A percentile compares a stretch with the other conserved stretches of the same genome.
These are phyloP conservation scores for Suhomyces kunorum DNA, from an alignment of 1,139 yeast genomes.

Conservation along the genomic window DNA sequence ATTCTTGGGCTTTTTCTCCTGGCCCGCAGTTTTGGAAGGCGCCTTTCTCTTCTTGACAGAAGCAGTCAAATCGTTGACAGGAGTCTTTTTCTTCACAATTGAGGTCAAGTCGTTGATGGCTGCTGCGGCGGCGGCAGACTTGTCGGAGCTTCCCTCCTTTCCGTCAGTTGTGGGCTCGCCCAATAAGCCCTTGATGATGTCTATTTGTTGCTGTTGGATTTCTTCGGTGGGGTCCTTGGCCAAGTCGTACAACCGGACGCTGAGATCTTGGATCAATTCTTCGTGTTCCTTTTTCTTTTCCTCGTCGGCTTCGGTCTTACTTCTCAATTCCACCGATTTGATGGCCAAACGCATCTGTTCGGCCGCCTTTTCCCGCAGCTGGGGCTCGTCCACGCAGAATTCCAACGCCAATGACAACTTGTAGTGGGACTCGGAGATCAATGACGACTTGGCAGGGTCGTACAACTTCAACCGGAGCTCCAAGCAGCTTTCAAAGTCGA, in stretches of 20 bases:
- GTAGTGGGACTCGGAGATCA: conserved; percentile 78
- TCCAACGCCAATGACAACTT: conserved; percentile 81
- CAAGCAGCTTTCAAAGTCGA: conserved; percentile 62
- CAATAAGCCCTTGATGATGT: conserved; percentile 61
- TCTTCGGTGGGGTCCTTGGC: conserved; percentile 53
- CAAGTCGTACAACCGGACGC: conserved; percentile 52
- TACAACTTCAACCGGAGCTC: conserved; percentile 57
- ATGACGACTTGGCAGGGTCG: conserved; percentile 49
- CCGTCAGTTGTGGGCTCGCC: conserved; percentile 46
- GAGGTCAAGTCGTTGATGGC: conserved; percentile 39
- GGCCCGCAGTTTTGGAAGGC: conserved; percentile 4
- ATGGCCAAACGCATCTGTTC: conserved; percentile 62
- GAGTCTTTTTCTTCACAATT: conserved; percentile 34
- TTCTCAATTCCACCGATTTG: conserved; percentile 54
- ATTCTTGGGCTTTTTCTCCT: conserved; percentile 8
- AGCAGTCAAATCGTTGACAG: conserved; percentile 13
- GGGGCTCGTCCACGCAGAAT: conserved; percentile 57
- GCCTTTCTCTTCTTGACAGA: conserved; percentile 16
- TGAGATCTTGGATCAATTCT: conserved; percentile 56
- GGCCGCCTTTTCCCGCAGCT: conserved; percentile 53
- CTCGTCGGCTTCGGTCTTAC: conserved; percentile 29
- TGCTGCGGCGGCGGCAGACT: conserved; percentile 19
- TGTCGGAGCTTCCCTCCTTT: conserved; percentile 8
- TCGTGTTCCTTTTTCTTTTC: conserved; percentile 45
- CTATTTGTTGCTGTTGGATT: conserved; percentile 55